These are phyloP conservation scores for Hymenoscyphus occultus DNA, from an alignment of 2,329 filamentous ascomycete species.

Conservation along the genomic window DNA sequence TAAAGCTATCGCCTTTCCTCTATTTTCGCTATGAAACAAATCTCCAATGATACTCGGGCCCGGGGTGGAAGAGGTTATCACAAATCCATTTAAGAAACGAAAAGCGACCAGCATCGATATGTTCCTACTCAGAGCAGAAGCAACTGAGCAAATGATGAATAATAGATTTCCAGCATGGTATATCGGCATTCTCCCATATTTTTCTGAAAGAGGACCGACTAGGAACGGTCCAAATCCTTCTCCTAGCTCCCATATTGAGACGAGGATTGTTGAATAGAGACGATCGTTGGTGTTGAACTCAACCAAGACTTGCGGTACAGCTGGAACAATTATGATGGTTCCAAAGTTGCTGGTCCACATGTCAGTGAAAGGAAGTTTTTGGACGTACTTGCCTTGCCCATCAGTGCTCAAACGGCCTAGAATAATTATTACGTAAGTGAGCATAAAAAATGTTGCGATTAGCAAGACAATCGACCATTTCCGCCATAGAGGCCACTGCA, in stretches of 20 bases:
- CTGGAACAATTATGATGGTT: neutral
- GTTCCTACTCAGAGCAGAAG: conserved; percentile 43
- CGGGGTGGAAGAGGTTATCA: neutral
- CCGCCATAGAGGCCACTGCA: neutral
- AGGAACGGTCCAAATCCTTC: conserved; percentile 43
- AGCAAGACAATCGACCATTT: conserved; percentile 1
- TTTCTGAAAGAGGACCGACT: conserved; percentile 58
- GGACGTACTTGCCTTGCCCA: neutral
- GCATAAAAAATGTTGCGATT: neutral
- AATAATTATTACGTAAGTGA: neutral
- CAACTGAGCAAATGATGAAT: conserved; percentile 51
- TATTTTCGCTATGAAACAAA: conserved; percentile 1
- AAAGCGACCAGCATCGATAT: conserved; percentile 42
- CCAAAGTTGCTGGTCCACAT: neutral
- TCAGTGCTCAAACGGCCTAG: neutral
- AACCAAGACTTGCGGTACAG: neutral
- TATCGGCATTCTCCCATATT: conserved; percentile 43
- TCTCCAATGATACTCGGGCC: conserved; percentile 3
- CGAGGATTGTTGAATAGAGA: neutral
- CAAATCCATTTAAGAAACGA: conserved; percentile 42
- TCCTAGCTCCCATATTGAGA: conserved; percentile 1
- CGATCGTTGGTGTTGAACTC: neutral
- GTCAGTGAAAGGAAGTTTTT: neutral
- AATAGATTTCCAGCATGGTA: conserved; percentile 44
- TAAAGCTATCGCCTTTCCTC: neutral